Conservation (phyloP, 1,139 yeast genomes). For the Pichia kudriavzevii region DNA sequence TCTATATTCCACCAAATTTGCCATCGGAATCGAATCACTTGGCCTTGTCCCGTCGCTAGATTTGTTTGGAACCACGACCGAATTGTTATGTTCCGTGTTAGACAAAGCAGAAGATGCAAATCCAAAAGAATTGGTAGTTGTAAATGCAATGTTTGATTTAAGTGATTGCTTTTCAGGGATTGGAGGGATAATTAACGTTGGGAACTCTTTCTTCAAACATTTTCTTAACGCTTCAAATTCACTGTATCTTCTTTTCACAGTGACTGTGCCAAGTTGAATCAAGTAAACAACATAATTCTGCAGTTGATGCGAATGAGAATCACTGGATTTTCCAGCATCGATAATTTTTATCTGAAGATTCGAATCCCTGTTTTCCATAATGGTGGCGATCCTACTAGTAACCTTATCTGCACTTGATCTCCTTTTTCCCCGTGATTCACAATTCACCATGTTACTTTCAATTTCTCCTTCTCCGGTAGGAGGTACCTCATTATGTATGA, state of each 20-base stretch:
- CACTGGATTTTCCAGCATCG: constrained; percentile 75
- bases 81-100: constrained; percentile 1
- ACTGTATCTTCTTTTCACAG: constrained; percentile 78
- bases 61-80: neutral
- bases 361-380: too few relatives aligned
- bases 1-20: constrained; percentile 47
- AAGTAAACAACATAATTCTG: constrained; percentile 71
- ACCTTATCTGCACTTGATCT: too few relatives aligned
- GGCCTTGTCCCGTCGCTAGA: constrained; percentile 1
- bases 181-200: constrained; percentile 81
- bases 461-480: too few relatives aligned
- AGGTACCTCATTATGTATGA: too few relatives aligned
- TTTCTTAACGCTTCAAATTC: constrained; percentile 82
- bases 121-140: constrained; percentile 23
- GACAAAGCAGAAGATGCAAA: constrained; percentile 8
- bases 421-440: too few relatives aligned
- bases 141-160: constrained; percentile 25
- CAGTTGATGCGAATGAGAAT: constrained; percentile 44
- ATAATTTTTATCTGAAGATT: too few relatives aligned
- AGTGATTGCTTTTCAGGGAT: constrained; percentile 84
- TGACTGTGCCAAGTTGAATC: constrained; percentile 53
- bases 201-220: constrained; percentile 64
- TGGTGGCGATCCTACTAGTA: too few relatives aligned
- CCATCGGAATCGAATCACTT: constrained; percentile 5
- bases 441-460: too few relatives aligned